A percentile compares a stretch with the other conserved stretches of the same genome.
Conservation (phyloP, 2,329 filamentous ascomycete species). For the Cordyceps farinosa region DNA sequence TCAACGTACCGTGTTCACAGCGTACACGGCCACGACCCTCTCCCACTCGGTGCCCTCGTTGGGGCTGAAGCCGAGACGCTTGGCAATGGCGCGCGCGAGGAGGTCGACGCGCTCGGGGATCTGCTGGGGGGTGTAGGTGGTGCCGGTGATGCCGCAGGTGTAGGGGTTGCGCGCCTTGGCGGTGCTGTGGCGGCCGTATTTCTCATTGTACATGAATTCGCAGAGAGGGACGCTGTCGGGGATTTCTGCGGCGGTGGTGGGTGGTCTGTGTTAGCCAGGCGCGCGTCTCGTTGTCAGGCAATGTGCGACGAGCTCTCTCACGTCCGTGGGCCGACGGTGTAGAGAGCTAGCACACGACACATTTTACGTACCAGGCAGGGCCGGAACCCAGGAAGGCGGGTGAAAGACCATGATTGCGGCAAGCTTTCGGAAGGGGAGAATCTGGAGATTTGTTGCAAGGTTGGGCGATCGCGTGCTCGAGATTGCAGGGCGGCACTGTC, state of each 20-base stretch:
- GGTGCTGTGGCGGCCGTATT: conserved; percentile 62
- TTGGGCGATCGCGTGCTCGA: too few relatives aligned
- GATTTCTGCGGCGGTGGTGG: conserved; percentile 40
- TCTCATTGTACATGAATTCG: conserved; percentile 73
- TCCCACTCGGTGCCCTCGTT: conserved; percentile 75
- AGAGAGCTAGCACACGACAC: neutral
- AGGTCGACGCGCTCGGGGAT: conserved; percentile 63
- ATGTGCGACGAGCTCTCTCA: too few relatives aligned
- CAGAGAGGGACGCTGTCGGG: conserved; percentile 72
- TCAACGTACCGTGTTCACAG: conserved; percentile 67
- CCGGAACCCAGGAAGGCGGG: conserved; percentile 58
- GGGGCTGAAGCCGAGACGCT: conserved; percentile 67
- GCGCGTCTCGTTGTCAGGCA: neutral
- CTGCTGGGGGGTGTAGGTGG: conserved; percentile 60
- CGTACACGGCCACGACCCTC: conserved; percentile 72
- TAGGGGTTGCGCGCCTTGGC: conserved; percentile 65
- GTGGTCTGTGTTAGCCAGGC: neutral
- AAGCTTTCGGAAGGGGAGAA: neutral
- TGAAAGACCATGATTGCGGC: conserved; percentile 49
- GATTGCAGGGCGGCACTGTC: too few relatives aligned
- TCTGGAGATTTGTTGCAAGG: neutral
- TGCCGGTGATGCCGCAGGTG: conserved; percentile 71
- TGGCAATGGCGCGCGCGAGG: conserved; percentile 64
- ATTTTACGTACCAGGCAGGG: conserved; percentile 47
- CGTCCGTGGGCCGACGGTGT: too few relatives aligned